Evolutionary conservation across 2,329 filamentous ascomycete genomes (phyloP).

Genomic region (Hymenoscyphus salicellus): DNA sequence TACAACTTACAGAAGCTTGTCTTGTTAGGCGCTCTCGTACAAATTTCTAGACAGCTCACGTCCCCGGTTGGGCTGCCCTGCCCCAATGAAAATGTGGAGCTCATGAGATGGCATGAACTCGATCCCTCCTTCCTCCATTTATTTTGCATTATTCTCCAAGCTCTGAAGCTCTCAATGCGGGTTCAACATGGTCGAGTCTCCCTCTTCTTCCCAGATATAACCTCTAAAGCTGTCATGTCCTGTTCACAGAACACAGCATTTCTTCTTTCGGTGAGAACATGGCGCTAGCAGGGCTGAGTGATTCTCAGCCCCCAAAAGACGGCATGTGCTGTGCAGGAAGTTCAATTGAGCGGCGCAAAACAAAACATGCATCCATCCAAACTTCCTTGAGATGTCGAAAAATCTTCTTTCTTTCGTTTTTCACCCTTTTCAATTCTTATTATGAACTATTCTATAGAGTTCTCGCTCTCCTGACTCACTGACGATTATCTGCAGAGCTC

Average conservation of each 20-base stretch:
- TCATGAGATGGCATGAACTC: not conserved
- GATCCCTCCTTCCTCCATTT: not conserved
- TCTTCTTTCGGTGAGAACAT: not conserved
- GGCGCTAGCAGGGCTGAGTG: not conserved
- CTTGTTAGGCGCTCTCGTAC: not conserved
- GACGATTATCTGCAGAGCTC: not conserved
- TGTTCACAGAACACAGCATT: not conserved
- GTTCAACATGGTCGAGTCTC: not conserved
- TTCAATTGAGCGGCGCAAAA: not conserved
- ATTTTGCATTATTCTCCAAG: not conserved
- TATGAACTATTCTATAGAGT: constrained; percentile 6
- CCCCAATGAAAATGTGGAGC: not conserved
- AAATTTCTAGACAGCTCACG: not conserved
- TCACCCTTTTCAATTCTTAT: not conserved
- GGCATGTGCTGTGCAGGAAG: not conserved
- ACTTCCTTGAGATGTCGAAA: not conserved
- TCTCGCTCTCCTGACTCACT: constrained; percentile 6
- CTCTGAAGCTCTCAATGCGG: not conserved
- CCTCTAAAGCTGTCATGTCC: not conserved
- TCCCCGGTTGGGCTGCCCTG: not conserved
- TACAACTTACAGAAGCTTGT: not conserved
- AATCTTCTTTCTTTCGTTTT: not conserved
- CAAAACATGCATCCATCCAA: not conserved
- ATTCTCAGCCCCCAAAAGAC: not conserved
- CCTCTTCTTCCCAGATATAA: not conserved